These are phyloP conservation scores for Scheffersomyces amazonensis DNA, from an alignment of 805 yeast species.

Conservation along the genomic window DNA sequence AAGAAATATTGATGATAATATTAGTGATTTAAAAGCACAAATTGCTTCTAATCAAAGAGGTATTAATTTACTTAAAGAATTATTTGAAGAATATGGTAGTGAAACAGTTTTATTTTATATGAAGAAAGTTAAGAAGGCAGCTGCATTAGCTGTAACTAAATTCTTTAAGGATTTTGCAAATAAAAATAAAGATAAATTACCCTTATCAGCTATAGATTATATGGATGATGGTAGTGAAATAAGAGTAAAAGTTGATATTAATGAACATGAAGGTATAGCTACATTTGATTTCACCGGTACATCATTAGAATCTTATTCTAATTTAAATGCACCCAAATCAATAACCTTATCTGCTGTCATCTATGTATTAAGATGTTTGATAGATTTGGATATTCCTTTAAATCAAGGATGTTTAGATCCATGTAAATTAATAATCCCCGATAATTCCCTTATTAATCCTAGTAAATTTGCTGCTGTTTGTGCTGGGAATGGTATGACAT, in stretches of 20 bases:
- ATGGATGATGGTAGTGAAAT: constrained; percentile 84
- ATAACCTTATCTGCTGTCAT: constrained; percentile 86
- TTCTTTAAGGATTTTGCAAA: constrained; percentile 25
- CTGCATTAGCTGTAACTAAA: constrained; percentile 31
- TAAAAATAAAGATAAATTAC: constrained; percentile 35
- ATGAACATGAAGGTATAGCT: constrained; percentile 53
- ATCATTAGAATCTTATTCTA: constrained; percentile 81
- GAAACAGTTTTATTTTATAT: constrained; percentile 32
- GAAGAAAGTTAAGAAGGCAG: constrained; percentile 34
- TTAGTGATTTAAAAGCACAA: constrained; percentile 55
- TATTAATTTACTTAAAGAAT: constrained; percentile 55
- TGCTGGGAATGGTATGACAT: constrained; percentile 87
- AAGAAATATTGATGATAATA: constrained; percentile 75
- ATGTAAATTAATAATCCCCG: constrained; percentile 50
- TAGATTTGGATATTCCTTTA: constrained; percentile 83
- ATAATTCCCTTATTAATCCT: constrained; percentile 56
- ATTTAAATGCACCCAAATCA: constrained; percentile 89
- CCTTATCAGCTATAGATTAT: constrained; percentile 54
- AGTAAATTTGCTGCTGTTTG: constrained; percentile 87
- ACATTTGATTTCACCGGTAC: constrained; percentile 84
- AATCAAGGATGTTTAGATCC: constrained; percentile 92
- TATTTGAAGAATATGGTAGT: constrained; percentile 64
- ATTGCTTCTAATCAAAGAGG: constrained; percentile 89
- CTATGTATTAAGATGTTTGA: constrained; percentile 81
- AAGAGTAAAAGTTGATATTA: constrained; percentile 48